Evolutionary conservation across 2,329 filamentous ascomycete species (phyloP).

Genomic region (Alternaria brassicae): DNA sequence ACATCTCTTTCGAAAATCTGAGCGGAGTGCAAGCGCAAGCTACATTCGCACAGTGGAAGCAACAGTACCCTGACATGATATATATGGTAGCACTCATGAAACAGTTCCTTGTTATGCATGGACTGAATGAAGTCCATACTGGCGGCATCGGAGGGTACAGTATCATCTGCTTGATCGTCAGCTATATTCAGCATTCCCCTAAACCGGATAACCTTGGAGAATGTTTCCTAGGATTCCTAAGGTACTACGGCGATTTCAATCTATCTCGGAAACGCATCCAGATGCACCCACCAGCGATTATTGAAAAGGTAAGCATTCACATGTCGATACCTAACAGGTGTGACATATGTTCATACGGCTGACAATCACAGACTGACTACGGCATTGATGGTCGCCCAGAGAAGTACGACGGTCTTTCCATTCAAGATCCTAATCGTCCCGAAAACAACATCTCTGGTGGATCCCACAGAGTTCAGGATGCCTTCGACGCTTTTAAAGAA

Average conservation of each 20-base stretch:
- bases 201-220: conserved; percentile 70
- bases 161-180: conserved; percentile 91
- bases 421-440: conserved; percentile 88
- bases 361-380: conserved; percentile 22
- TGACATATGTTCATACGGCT: conserved; percentile 1
- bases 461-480: conserved; percentile 71
- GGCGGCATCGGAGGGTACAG: conserved; percentile 94
- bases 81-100: conserved; percentile 87
- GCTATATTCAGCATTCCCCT: conserved; percentile 76
- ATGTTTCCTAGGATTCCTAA: conserved; percentile 84
- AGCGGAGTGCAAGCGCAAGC: conserved; percentile 80
- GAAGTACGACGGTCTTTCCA: conserved; percentile 70
- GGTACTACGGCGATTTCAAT: conserved; percentile 88
- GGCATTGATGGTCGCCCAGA: conserved; percentile 44
- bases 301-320: conserved; percentile 71
- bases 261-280: conserved; percentile 73
- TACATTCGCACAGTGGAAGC: conserved; percentile 83
- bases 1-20: conserved; percentile 93
- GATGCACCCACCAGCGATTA: conserved; percentile 72
- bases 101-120: conserved; percentile 88
- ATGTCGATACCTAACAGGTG: neutral
- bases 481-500: conserved; percentile 73
- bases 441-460: conserved; percentile 91
- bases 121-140: conserved; percentile 87
- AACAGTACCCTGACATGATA: conserved; percentile 82